Base-by-base conservation (phyloP, 139 green algal genomes). In the Microglena sp. region DNA sequence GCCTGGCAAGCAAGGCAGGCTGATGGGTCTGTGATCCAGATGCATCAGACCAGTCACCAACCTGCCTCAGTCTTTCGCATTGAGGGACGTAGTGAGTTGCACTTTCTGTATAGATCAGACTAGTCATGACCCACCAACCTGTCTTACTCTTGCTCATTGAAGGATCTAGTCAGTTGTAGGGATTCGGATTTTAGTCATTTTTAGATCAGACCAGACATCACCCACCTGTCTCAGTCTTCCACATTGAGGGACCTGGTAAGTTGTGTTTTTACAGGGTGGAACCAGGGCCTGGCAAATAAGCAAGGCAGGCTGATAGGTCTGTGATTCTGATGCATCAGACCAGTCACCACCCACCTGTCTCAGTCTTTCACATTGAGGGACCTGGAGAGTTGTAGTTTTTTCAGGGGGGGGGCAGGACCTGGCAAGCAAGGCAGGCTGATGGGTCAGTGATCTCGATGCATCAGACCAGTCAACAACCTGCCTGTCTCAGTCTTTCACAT, bases 21-120 rank as follows among this genome's bases (percentile, higher is more conserved):
- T 0, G 86, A 89, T 33, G 87, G 84, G 2, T 77, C 68, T 22
- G 33, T 27, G 24, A 79, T 94, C 8, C 87, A 62, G 66, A 79
- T 95, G 69, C 87, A 95, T 74, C 87, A 94, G 72, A 81, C 92
- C 63, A 85, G 73, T 57, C n/a, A n/a, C n/a, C n/a, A n/a, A n/a
- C n/a, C n/a, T n/a, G n/a, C n/a, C n/a, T n/a, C n/a, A n/a, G n/a
- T n/a, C n/a, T n/a, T n/a, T n/a, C n/a, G n/a, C n/a, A n/a, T n/a
- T n/a, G n/a, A n/a, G n/a, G n/a, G n/a, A n/a, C n/a, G n/a, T n/a
- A n/a, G n/a, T n/a, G n/a, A n/a, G n/a, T n/a, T n/a, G n/a, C n/a
- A n/a, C n/a, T n/a, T n/a, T n/a, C n/a, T n/a, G n/a, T n/a, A n/a
- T n/a, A n/a, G n/a, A n/a, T n/a, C n/a, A n/a, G n/a, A n/a, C n/a